Evolutionary conservation across 192 early-diverging fungal species (phyloP).

Genomic region (Chytriomyces sp.): DNA sequence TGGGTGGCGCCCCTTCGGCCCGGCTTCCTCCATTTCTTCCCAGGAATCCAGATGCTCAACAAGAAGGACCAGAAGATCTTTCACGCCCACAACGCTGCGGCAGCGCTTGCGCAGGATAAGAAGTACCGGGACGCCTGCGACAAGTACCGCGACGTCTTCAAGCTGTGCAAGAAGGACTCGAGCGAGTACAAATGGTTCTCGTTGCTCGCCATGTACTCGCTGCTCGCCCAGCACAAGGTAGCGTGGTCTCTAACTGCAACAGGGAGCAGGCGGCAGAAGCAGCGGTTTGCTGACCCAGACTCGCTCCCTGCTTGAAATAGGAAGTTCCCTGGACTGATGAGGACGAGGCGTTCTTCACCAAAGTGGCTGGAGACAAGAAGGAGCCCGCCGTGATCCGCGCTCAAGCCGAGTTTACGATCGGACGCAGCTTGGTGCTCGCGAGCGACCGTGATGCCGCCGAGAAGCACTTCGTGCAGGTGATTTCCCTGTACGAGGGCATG

Average conservation of each 20-base stretch:
- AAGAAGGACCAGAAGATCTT: neutral
- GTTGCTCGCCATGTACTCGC: neutral
- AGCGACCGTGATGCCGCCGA: neutral
- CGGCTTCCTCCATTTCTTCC: too few species aligned
- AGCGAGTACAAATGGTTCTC: neutral
- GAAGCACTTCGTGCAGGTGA: neutral
- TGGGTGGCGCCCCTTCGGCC: too few species aligned
- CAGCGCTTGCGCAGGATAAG: neutral
- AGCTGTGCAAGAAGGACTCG: neutral
- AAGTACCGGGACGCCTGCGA: neutral
- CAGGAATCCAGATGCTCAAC: too few species aligned
- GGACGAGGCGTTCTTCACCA: neutral
- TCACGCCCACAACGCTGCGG: neutral
- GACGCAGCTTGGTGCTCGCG: neutral
- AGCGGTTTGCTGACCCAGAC: too few species aligned
- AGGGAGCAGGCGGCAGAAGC: too few species aligned
- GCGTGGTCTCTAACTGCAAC: too few species aligned
- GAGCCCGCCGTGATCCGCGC: neutral
- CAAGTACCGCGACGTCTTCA: neutral
- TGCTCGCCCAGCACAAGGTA: neutral
- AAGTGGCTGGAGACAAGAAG: neutral
- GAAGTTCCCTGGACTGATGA: neutral
- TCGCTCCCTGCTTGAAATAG: too few species aligned
- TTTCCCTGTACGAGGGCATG: neutral
- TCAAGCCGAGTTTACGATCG: neutral